Evolutionary conservation across 805 yeast genomes (phyloP).

Genomic region (Starmera dryadoides): DNA sequence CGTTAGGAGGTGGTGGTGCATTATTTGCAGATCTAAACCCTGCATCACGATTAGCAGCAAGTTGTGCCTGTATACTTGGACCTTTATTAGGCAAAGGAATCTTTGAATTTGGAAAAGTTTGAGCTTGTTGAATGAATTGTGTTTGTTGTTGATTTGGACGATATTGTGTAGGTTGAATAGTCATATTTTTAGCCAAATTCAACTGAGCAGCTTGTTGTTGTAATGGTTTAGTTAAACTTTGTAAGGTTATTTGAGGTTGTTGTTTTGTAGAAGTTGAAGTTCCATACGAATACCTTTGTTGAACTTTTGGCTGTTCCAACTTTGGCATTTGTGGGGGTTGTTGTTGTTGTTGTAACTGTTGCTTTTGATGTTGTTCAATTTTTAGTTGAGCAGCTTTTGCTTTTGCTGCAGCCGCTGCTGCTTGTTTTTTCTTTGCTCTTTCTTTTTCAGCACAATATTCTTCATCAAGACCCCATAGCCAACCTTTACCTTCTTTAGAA

Average conservation of each 20-base stretch:
- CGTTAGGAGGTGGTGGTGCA: conserved; percentile 21
- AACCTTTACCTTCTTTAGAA: conserved; percentile 85
- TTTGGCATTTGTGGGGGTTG: conserved; percentile 14
- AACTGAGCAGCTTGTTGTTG: conserved; percentile 1
- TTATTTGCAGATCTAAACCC: conserved; percentile 16
- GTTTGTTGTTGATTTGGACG: not conserved
- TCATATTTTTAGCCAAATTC: not conserved
- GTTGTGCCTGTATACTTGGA: conserved; percentile 20
- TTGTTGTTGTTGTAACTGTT: conserved; percentile 18
- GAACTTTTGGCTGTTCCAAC: conserved; percentile 20
- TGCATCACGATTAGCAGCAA: conserved; percentile 26
- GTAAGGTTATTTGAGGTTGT: conserved; percentile 1
- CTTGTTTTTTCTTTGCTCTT: conserved; percentile 57
- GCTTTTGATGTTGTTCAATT: conserved; percentile 44
- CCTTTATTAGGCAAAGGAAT: conserved; percentile 5
- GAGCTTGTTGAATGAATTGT: not conserved
- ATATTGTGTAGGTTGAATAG: not conserved
- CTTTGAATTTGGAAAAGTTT: conserved; percentile 1
- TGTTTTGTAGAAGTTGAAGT: not conserved
- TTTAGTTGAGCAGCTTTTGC: conserved; percentile 49
- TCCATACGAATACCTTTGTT: conserved; percentile 1
- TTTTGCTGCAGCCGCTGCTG: conserved; percentile 54
- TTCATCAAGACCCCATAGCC: conserved; percentile 92
- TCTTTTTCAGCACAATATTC: conserved; percentile 79
- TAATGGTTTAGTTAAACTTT: conserved; percentile 1